phyloP scores from a whole-genome alignment of 2,329 filamentous ascomycete genomes.

The Alternaria conjuncta region DNA sequence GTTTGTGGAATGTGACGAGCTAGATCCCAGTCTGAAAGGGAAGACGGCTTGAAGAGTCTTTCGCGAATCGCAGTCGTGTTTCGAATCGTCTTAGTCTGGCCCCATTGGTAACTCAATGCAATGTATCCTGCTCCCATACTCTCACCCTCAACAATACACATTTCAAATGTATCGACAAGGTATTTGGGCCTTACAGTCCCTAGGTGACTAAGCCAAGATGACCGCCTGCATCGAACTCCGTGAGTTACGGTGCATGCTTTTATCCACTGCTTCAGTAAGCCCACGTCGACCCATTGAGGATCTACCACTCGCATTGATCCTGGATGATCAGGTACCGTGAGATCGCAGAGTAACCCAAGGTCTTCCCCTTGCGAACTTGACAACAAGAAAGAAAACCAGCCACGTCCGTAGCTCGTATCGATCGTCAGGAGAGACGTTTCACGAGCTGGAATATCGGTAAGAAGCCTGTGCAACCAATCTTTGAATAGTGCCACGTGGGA shows the following conservation, averaged over 20 bases:
- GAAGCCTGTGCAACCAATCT: background rate
- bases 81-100: background rate
- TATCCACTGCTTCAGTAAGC: background rate
- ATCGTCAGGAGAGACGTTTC: no score
- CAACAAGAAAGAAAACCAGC: no score
- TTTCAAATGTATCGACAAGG: background rate
- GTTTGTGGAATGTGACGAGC: background rate
- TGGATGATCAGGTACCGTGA: background rate
- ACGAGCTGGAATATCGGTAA: no score
- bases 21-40: background rate
- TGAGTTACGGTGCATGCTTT: accelerated
- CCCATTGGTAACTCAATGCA: background rate
- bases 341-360: background rate
- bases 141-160: background rate
- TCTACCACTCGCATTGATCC: background rate
- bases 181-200: background rate
- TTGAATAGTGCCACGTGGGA: background rate
- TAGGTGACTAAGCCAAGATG: background rate
- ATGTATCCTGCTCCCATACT: background rate
- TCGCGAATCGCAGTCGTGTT: background rate
- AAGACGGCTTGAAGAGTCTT: background rate
- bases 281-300: background rate
- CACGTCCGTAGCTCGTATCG: no score
- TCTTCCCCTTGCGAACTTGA: no score
- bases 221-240: background rate